Percentiles rank a stretch among this genome's conserved stretches.
phyloP scores from a whole-genome alignment of 306 rosid genomes.

The Geum urbanum region DNA sequence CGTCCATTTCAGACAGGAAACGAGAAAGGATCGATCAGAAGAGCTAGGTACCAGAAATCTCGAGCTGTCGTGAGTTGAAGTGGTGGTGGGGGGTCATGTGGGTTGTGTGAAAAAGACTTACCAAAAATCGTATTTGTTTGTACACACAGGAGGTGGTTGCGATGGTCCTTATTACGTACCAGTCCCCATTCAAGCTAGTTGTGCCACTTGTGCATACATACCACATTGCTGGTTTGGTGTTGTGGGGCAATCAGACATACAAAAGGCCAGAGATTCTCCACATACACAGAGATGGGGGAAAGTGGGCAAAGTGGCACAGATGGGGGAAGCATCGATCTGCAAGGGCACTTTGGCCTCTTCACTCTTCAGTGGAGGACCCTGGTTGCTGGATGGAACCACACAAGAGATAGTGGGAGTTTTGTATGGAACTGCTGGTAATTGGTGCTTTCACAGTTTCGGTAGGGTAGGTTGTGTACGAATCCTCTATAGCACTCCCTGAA shows the following conservation, averaged over 20 bases:
- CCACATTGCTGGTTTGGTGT: background rate
- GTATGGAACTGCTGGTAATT: no score
- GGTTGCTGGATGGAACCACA: no score
- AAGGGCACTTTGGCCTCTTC: no score
- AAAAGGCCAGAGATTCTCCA: background rate
- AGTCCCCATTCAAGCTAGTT: background rate
- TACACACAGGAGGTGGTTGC: background rate
- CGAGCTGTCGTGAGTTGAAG: conserved; percentile 7
- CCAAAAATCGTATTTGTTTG: background rate
- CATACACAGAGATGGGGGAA: no score
- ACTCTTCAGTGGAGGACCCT: no score
- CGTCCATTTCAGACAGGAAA: background rate
- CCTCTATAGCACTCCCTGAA: no score
- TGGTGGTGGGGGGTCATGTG: background rate
- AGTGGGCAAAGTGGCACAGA: no score
- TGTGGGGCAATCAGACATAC: conserved; percentile 5
- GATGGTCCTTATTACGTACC: background rate
- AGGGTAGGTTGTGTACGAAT: no score
- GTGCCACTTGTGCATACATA: background rate
- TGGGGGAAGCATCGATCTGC: no score
- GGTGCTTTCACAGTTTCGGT: no score
- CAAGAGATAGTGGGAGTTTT: no score
- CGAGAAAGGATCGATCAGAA: background rate
- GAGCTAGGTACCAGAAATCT: background rate
- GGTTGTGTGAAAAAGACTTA: background rate